Conservation (phyloP, 208 protist species). For the Balamuthia mandrillaris region DNA sequence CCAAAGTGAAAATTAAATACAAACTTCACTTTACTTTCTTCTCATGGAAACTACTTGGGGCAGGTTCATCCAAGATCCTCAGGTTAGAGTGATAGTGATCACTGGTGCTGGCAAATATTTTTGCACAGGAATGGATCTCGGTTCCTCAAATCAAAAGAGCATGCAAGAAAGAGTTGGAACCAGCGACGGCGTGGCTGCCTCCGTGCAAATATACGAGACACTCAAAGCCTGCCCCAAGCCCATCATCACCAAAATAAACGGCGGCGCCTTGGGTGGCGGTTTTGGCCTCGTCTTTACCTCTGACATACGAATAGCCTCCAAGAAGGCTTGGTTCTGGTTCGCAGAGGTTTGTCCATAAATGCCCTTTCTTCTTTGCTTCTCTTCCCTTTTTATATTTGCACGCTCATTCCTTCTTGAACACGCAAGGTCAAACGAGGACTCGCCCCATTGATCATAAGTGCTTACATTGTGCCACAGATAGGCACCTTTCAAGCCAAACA, state of each 20-base stretch:
- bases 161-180: background rate
- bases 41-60: too few species aligned
- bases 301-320: background rate
- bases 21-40: too few species aligned
- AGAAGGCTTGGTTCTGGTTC: conserved; percentile 28
- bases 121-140: conserved; percentile 38
- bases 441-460: conserved; percentile 5
- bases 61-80: background rate
- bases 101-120: conserved; percentile 25
- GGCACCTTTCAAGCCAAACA: conserved; percentile 11
- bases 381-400: too few species aligned
- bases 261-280: conserved; percentile 4
- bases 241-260: conserved; percentile 13
- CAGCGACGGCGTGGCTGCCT: background rate
- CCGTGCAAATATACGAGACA: conserved; percentile 21
- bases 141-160: background rate
- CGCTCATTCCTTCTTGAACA: too few species aligned
- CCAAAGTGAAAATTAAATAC: background rate
- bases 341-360: too few species aligned
- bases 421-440: conserved; percentile 34
- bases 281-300: conserved; percentile 6
- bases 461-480: conserved; percentile 41
- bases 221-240: conserved; percentile 29
- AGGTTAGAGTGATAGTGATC: conserved; percentile 16
- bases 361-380: too few species aligned